Conservation (phyloP, 805 yeast species). For the Candida morakotiae region DNA sequence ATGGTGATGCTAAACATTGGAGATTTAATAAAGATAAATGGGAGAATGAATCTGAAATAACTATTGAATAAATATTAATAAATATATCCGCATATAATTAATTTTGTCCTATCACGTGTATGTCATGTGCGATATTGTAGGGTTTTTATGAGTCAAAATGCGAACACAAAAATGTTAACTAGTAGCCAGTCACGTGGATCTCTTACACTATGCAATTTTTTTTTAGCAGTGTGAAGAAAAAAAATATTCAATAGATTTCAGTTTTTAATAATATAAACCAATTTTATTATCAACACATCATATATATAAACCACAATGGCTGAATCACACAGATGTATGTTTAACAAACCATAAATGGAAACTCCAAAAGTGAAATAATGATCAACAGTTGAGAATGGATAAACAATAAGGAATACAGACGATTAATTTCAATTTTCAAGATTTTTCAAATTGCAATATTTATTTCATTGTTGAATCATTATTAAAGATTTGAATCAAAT, state of each 20-base stretch:
- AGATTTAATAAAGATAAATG: slow-evolving; percentile 55
- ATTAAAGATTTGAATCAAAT: too few relatives aligned
- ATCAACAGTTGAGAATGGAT: not conserved
- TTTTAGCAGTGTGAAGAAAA: slow-evolving; percentile 4
- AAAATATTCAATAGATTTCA: slow-evolving; percentile 2
- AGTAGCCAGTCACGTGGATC: not conserved
- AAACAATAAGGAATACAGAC: too few relatives aligned
- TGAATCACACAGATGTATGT: slow-evolving; percentile 97
- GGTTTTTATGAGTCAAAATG: too few relatives aligned
- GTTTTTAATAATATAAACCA: slow-evolving; percentile 3
- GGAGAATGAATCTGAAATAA: slow-evolving; percentile 58
- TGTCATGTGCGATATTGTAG: too few relatives aligned
- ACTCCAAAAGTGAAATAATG: not conserved
- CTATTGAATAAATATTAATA: slow-evolving; percentile 20
- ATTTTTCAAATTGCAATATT: too few relatives aligned
- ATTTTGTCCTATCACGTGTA: not conserved
- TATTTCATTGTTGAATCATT: too few relatives aligned
- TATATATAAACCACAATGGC: slow-evolving; percentile 74
- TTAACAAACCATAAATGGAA: not conserved
- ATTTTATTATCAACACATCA: slow-evolving; percentile 5
- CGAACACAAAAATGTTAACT: too few relatives aligned
- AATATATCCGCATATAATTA: not conserved
- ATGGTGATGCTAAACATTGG: slow-evolving; percentile 60
- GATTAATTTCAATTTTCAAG: too few relatives aligned
- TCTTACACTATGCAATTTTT: not conserved